Percentiles rank a stretch among this genome's conserved stretches.
Evolutionary conservation across 306 rosid species (phyloP).

Genomic region (Coriaria nepalensis): DNA sequence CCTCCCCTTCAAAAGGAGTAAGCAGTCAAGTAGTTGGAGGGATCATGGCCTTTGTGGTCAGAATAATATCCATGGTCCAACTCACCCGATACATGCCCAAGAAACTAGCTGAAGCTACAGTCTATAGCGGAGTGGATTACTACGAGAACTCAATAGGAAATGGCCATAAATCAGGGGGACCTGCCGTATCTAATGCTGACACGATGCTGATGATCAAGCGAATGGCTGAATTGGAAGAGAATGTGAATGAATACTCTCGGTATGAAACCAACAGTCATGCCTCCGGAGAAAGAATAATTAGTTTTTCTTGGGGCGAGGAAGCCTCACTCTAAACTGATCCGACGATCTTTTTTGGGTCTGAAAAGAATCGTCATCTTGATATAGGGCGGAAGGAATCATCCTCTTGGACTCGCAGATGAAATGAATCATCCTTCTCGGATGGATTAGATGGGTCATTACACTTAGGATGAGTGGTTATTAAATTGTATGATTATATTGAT

Average conservation of each 20-base stretch:
- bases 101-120: slow-evolving; percentile 41
- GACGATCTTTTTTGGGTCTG: no score
- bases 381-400: no score
- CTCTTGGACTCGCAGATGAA: no score
- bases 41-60: slow-evolving; percentile 53
- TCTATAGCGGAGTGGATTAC: slow-evolving; percentile 28
- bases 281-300: slow-evolving; percentile 74
- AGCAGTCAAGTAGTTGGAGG: slow-evolving; percentile 37
- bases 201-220: slow-evolving; percentile 57
- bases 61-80: slow-evolving; percentile 45
- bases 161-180: slow-evolving; percentile 21
- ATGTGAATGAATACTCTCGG: slow-evolving; percentile 31
- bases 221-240: slow-evolving; percentile 75
- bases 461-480: no score
- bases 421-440: no score
- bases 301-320: no score
- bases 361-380: no score
- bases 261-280: slow-evolving; percentile 39
- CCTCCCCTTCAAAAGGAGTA: slow-evolving; percentile 18
- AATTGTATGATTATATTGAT: no score
- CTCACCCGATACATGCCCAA: slow-evolving; percentile 50
- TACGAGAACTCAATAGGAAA: slow-evolving; percentile 22
- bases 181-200: slow-evolving; percentile 30
- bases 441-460: no score
- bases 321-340: no score